Evolutionary conservation across 768 basidiomycete species (phyloP).

Genomic region (Sporobolomyces pararoseus): DNA sequence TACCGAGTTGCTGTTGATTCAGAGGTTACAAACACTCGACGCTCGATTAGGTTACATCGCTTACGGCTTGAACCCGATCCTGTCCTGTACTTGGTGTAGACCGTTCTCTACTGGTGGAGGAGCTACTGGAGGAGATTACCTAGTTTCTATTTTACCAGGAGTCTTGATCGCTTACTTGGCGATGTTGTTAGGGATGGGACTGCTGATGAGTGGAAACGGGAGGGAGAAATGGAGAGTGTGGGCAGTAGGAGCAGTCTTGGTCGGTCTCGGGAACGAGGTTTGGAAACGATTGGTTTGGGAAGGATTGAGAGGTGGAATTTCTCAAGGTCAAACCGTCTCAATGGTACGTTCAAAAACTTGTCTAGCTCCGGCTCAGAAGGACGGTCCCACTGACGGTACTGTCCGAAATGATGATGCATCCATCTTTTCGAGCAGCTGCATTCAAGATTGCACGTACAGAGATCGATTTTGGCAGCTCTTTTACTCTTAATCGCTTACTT

Average conservation of each 20-base stretch:
- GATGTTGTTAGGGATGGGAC: slow-evolving; percentile 3
- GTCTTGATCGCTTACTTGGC: slow-evolving; percentile 8
- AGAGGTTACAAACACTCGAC: slow-evolving; percentile 37
- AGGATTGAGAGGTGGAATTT: background rate
- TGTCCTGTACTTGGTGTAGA: slow-evolving; percentile 30
- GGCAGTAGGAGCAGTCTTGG: background rate
- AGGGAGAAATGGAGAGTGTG: slow-evolving; percentile 6
- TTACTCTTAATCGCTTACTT: slow-evolving; percentile 6
- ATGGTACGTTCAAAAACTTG: background rate
- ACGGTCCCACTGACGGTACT: too few species aligned
- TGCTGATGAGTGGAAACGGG: slow-evolving; percentile 6
- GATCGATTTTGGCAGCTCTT: background rate
- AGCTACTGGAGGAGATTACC: slow-evolving; percentile 11
- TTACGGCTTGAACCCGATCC: slow-evolving; percentile 9
- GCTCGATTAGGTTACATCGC: slow-evolving; percentile 30
- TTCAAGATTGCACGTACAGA: background rate
- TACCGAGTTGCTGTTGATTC: slow-evolving; percentile 12
- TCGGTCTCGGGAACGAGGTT: background rate
- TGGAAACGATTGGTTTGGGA: slow-evolving; percentile 13
- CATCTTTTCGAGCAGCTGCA: background rate
- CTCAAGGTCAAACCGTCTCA: slow-evolving; percentile 2
- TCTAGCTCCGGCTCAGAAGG: background rate
- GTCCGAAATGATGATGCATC: too few species aligned
- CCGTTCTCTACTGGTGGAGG: background rate
- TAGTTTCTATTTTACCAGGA: slow-evolving; percentile 19